A percentile compares a stretch with the other conserved stretches of the same genome.
Evolutionary conservation across 2,329 filamentous ascomycete species (phyloP).

Genomic region (Fusarium virguliforme): DNA sequence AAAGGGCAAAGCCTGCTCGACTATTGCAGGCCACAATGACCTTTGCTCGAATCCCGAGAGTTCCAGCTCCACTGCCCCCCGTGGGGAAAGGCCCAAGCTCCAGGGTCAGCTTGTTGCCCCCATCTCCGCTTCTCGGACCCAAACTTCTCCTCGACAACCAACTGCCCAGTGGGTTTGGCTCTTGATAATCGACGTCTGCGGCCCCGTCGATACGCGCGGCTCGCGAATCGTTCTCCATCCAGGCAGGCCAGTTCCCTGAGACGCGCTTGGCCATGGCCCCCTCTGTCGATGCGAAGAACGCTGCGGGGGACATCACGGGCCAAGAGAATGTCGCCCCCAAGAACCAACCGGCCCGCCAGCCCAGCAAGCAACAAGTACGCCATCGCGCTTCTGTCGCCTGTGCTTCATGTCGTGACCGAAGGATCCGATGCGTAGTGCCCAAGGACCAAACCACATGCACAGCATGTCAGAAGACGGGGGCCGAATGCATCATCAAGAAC

Average conservation of each 20-base stretch:
- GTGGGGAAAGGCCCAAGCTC: conserved; percentile 44
- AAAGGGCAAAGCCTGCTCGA: conserved; percentile 4
- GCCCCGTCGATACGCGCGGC: conserved; percentile 9
- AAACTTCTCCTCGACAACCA: conserved; percentile 33
- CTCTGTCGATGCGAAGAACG: conserved; percentile 37
- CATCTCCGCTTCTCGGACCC: conserved; percentile 36
- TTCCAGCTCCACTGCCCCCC: conserved; percentile 27
- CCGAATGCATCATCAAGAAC: conserved; percentile 70
- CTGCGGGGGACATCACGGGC: conserved; percentile 47
- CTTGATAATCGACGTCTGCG: not conserved
- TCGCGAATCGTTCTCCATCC: conserved; percentile 1
- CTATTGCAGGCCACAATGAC: conserved; percentile 13
- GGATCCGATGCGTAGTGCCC: conserved; percentile 68
- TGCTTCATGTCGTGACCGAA: conserved; percentile 66
- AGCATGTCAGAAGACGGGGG: conserved; percentile 67
- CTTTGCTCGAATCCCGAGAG: conserved; percentile 7
- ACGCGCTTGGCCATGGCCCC: conserved; percentile 35
- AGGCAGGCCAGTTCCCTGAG: not conserved
- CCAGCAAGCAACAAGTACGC: conserved; percentile 58
- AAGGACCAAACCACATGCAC: conserved; percentile 67
- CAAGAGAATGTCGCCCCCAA: conserved; percentile 58
- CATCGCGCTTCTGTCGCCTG: conserved; percentile 70
- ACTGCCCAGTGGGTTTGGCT: conserved; percentile 8
- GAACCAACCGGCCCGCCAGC: conserved; percentile 44
- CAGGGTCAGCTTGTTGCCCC: conserved; percentile 13